These are phyloP conservation scores for Zygosaccharomyces pseudorouxii DNA, from an alignment of 805 yeast species.

Conservation along the genomic window DNA sequence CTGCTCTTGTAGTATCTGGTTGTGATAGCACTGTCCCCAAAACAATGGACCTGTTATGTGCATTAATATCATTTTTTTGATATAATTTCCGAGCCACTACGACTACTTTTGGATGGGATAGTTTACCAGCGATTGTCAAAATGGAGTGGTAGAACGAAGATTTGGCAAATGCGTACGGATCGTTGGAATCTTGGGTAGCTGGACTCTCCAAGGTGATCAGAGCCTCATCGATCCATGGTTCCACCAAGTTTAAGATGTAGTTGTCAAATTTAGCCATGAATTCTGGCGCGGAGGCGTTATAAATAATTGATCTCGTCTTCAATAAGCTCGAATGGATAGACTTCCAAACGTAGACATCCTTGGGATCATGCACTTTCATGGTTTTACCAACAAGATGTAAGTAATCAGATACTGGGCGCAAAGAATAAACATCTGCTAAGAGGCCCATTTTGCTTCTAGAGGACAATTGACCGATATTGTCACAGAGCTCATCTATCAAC, in stretches of 20 bases:
- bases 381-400: conserved; percentile 10
- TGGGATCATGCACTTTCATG: conserved; percentile 7
- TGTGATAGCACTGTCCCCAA: conserved; percentile 42
- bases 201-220: conserved; percentile 35
- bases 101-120: conserved; percentile 12
- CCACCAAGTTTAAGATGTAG: conserved; percentile 37
- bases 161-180: conserved; percentile 21
- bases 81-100: conserved; percentile 7
- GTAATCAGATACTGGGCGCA: conserved; percentile 42
- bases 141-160: conserved; percentile 26
- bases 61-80: conserved; percentile 1
- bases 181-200: conserved; percentile 23
- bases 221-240: conserved; percentile 45
- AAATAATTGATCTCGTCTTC: conserved; percentile 10
- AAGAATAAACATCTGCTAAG: conserved; percentile 50
- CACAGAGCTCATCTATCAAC: conserved; percentile 39
- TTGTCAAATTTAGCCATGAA: conserved; percentile 22
- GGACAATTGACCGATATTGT: conserved; percentile 38
- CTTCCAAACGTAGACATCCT: conserved; percentile 38
- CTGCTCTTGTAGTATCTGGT: conserved; percentile 28
- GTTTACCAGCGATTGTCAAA: conserved; percentile 12
- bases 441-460: conserved; percentile 50
- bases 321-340: conserved; percentile 32
- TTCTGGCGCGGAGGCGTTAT: conserved; percentile 21
- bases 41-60: conserved; percentile 34